These are phyloP conservation scores for Hericium coralloides DNA, from an alignment of 768 basidiomycete genomes.

Conservation along the genomic window DNA sequence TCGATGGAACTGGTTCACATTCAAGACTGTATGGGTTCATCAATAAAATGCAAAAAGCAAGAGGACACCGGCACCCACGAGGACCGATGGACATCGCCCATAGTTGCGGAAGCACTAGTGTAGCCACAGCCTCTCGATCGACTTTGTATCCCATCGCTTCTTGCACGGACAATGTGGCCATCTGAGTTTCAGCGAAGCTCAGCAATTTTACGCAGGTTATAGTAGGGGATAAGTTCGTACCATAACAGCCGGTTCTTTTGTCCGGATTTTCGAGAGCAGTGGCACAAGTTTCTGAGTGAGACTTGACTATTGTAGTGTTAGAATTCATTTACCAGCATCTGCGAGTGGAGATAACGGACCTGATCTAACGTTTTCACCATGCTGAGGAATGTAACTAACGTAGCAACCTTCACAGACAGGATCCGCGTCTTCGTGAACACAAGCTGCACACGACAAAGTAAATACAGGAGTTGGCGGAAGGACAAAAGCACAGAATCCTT, in stretches of 20 bases:
- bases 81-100: constrained; percentile 99
- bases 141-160: constrained; percentile 96
- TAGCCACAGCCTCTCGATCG: constrained; percentile 75
- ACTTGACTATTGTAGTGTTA: constrained; percentile 41
- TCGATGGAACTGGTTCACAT: constrained; percentile 77
- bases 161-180: constrained; percentile 84
- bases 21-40: constrained; percentile 47
- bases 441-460: constrained; percentile 37
- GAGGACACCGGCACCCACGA: constrained; percentile 35
- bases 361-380: constrained; percentile 92
- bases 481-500: constrained; percentile 21
- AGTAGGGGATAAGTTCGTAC: constrained; percentile 30
- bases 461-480: background rate
- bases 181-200: constrained; percentile 32
- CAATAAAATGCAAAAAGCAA: background rate
- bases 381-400: constrained; percentile 68
- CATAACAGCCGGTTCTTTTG: constrained; percentile 94
- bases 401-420: constrained; percentile 85
- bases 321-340: background rate
- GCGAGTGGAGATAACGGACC: constrained; percentile 28
- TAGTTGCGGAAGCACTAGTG: constrained; percentile 47
- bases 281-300: constrained; percentile 95
- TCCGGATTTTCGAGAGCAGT: constrained; percentile 87
- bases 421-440: constrained; percentile 91
- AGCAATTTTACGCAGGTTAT: background rate